Evolutionary conservation across 2,329 filamentous ascomycete genomes (phyloP).

Genomic region (Fusarium poae): DNA sequence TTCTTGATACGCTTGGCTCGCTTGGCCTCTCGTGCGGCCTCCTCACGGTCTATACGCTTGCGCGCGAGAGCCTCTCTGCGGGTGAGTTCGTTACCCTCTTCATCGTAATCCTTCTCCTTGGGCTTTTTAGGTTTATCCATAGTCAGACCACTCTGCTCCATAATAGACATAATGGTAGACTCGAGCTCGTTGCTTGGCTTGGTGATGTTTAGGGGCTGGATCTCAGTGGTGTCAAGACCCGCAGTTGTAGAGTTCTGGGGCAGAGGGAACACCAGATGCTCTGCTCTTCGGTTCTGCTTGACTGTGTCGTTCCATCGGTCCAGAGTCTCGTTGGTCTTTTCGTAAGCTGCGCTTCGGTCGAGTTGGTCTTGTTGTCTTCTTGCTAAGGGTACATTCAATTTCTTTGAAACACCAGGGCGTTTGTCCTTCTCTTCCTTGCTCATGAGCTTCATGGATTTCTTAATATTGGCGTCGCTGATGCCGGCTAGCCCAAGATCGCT

Average conservation of each 20-base stretch:
- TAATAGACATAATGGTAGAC: conserved; percentile 85
- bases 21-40: conserved; percentile 89
- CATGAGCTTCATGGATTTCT: conserved; percentile 82
- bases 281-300: conserved; percentile 90
- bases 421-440: conserved; percentile 70
- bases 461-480: conserved; percentile 79
- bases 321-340: conserved; percentile 91
- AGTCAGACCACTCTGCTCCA: conserved; percentile 86
- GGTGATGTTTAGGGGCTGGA: conserved; percentile 72
- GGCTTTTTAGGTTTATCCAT: conserved; percentile 61
- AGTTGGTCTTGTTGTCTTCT: conserved; percentile 89
- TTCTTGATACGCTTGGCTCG: conserved; percentile 95
- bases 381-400: conserved; percentile 84
- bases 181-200: conserved; percentile 84
- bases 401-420: conserved; percentile 66
- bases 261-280: conserved; percentile 90
- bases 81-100: conserved; percentile 78
- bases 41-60: conserved; percentile 82
- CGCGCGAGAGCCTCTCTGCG: conserved; percentile 78
- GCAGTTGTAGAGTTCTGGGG: conserved; percentile 75
- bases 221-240: conserved; percentile 71
- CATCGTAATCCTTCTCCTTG: conserved; percentile 73
- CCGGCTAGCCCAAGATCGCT: conserved; percentile 79
- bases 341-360: conserved; percentile 84
- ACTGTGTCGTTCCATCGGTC: conserved; percentile 95